These are phyloP conservation scores for Colletotrichum noveboracense DNA, from an alignment of 2,329 filamentous ascomycete genomes.

Conservation along the genomic window DNA sequence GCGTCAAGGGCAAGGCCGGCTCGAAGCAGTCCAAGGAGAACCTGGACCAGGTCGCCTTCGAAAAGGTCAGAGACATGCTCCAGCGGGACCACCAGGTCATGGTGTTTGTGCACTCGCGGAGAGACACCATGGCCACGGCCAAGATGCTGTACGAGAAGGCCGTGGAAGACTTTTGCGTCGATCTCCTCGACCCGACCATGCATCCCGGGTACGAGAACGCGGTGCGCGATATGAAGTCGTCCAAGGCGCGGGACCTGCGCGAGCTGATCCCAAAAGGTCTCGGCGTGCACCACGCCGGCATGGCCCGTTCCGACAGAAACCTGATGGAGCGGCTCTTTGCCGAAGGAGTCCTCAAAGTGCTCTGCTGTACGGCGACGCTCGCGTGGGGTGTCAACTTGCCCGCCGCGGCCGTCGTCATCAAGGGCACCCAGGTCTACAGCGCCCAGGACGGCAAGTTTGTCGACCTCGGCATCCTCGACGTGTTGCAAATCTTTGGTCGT, in stretches of 20 bases:
- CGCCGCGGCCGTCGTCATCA: conserved; percentile 95
- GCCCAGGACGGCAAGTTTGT: conserved; percentile 96
- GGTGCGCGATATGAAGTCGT: conserved; percentile 82
- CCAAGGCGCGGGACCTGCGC: conserved; percentile 83
- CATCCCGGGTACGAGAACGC: conserved; percentile 84
- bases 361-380: conserved; percentile 97
- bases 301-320: conserved; percentile 93
- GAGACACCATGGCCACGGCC: conserved; percentile 90
- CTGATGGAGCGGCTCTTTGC: conserved; percentile 92
- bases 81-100: conserved; percentile 94
- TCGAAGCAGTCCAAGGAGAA: conserved; percentile 86
- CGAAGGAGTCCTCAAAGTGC: conserved; percentile 92
- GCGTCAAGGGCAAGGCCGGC: conserved; percentile 89
- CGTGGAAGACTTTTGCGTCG: conserved; percentile 75
- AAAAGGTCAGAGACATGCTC: conserved; percentile 95
- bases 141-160: conserved; percentile 88
- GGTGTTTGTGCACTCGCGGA: conserved; percentile 98
- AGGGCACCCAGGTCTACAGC: conserved; percentile 96
- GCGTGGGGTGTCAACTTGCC: conserved; percentile 99
- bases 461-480: conserved; percentile 93
- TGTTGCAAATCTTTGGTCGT: conserved; percentile 97
- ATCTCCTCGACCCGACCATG: conserved; percentile 81
- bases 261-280: conserved; percentile 91
- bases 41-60: conserved; percentile 84
- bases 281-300: conserved; percentile 95